Evolutionary conservation across 2,329 filamentous ascomycete species (phyloP).

Genomic region (Ascochyta viciae-villosae): DNA sequence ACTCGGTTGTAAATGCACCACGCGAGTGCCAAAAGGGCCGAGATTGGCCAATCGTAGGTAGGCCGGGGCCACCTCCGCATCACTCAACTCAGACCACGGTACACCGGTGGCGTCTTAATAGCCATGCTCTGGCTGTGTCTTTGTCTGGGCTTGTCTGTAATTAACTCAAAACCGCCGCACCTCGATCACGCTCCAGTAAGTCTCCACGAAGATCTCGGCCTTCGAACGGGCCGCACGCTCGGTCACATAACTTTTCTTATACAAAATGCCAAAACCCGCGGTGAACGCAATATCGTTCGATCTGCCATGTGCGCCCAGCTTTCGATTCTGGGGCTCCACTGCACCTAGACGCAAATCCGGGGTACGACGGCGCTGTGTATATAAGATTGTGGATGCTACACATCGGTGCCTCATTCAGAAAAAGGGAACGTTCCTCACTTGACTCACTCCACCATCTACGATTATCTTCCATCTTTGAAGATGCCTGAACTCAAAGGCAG

Average conservation of each 20-base stretch:
- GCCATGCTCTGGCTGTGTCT: conserved; percentile 5
- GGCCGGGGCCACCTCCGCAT: conserved; percentile 9
- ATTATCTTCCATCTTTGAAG: not conserved
- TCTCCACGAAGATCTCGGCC: not conserved
- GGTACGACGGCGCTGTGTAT: not conserved
- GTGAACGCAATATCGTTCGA: conserved; percentile 4
- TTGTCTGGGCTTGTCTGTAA: not conserved
- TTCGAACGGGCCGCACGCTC: not conserved
- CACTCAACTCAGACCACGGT: conserved; percentile 4
- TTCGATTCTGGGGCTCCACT: conserved; percentile 5
- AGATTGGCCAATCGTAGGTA: conserved; percentile 1
- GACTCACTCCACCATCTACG: not conserved
- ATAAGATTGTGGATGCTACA: conserved; percentile 1
- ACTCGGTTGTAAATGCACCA: conserved; percentile 13
- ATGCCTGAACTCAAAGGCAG: conserved; percentile 27
- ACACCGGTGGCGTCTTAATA: conserved; percentile 4
- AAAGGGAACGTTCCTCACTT: not conserved
- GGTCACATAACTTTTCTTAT: not conserved
- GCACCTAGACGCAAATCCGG: conserved; percentile 10
- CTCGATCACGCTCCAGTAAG: not conserved
- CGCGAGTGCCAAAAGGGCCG: conserved; percentile 1
- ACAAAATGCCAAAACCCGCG: conserved; percentile 4
- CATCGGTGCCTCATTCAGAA: not conserved
- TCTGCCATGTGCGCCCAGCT: conserved; percentile 5
- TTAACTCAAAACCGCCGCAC: not conserved